Base-by-base conservation (phyloP, 371 early-diverging fungal species). In the Capillidium heterosporum region DNA sequence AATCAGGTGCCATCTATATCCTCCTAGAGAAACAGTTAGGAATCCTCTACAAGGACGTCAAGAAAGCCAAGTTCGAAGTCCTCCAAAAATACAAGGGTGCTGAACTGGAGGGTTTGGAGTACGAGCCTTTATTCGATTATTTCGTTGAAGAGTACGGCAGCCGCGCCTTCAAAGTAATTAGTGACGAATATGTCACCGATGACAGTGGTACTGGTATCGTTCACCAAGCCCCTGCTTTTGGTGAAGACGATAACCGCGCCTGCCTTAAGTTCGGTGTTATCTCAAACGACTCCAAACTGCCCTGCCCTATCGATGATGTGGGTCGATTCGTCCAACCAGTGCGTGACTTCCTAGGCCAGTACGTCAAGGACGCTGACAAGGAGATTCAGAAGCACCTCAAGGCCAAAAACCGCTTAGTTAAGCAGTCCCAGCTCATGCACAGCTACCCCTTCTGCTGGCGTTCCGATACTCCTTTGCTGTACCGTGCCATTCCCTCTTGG, bases 211-310 rank as follows among this genome's bases (percentile, higher is more conserved):
- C 99, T 19, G 99, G 99, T 64, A 87, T 99, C 68, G 99, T 99
- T 19, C 99, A 99, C 73, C 87, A 88, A 63, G 94, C 99, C 17
- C 99, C 99, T 32, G 99, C 89, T 19, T 99, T 98, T 80, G 99
- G 99, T 77, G 99, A 99, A 71, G 99, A 99, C 77, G 99, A 99
- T 85, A 91, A 91, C 79, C 90, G 98, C 57, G 90, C 93, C 27
- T 97, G 95, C 75, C 60, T 91, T 23, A 78, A 66, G 27, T 64
- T 94, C 63, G 83, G 82, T 23, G 78, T 98, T 51, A 84, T 99
- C 52, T 70, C 77, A 8, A 76, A 77, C 15, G 95, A 93, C 67
- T 90, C 89, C 57, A 82, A 81, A 50, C 69, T 88, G 29, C 96
- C 97, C 19, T 95, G 89, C 72, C 99, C 99, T 39, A 76, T 99